Conservation (phyloP, 371 early-diverging fungal genomes). For the Parasitella parasitica region DNA sequence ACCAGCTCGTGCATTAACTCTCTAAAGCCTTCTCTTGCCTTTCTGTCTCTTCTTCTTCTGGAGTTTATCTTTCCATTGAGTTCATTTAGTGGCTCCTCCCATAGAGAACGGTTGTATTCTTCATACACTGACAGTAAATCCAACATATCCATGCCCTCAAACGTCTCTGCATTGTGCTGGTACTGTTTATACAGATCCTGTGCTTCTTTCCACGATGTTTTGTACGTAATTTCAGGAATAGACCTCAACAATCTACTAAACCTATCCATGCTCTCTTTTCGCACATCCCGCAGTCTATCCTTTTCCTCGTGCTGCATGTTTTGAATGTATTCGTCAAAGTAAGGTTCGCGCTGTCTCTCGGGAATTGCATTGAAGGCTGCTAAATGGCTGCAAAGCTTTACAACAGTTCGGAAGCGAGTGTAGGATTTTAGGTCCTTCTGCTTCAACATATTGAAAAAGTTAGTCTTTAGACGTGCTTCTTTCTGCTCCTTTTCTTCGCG, state of each 20-base stretch:
- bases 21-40: slow-evolving; percentile 66
- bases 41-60: slow-evolving; percentile 64
- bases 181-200: slow-evolving; percentile 44
- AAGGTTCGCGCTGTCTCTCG: slow-evolving; percentile 51
- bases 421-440: slow-evolving; percentile 35
- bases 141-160: slow-evolving; percentile 73
- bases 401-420: slow-evolving; percentile 55
- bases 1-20: slow-evolving; percentile 64
- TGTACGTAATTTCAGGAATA: slow-evolving; percentile 62
- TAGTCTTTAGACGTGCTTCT: slow-evolving; percentile 43
- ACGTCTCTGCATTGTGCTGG: slow-evolving; percentile 54
- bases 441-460: slow-evolving; percentile 46
- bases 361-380: slow-evolving; percentile 52
- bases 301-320: slow-evolving; percentile 56
- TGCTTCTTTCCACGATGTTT: slow-evolving; percentile 72
- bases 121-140: slow-evolving; percentile 84
- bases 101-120: slow-evolving; percentile 68
- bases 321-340: slow-evolving; percentile 70
- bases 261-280: slow-evolving; percentile 67
- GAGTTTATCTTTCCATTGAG: slow-evolving; percentile 32
- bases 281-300: slow-evolving; percentile 61
- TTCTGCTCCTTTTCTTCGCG: slow-evolving; percentile 47
- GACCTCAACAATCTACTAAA: slow-evolving; percentile 56
- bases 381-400: slow-evolving; percentile 42
- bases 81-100: slow-evolving; percentile 56